Evolutionary conservation across 139 green algal species (phyloP), one percentile per base, ranked within the genome.

Genomic region (Chlorella sp.): DNA sequence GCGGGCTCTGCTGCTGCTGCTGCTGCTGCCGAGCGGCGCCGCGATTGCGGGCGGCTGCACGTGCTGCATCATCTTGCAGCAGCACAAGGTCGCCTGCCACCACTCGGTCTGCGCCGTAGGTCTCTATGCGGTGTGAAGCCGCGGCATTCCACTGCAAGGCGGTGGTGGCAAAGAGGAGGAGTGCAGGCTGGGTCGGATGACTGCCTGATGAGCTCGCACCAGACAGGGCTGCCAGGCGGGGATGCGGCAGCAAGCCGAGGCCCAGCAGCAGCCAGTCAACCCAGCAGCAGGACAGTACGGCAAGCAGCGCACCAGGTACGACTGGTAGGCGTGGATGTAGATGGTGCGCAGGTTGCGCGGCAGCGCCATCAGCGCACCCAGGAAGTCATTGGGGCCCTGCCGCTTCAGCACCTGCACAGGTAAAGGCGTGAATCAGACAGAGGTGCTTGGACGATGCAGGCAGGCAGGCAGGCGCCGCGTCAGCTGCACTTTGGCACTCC

Each of bases 251-350:
- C n/a, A n/a, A n/a, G n/a, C n/a, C n/a, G n/a, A n/a, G n/a, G n/a
- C n/a, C n/a, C n/a, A n/a, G n/a, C n/a, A n/a, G n/a, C n/a, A n/a
- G n/a, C n/a, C n/a, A n/a, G n/a, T n/a, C 8, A 54, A 8, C 46
- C 46, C 46, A 54, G 8, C 46, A 8, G 11, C 46, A 54, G 46
- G 8, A 8, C 46, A 8, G 11, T 8, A 19, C 46, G 8, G 40
- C 24, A 46, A 58, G 41, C 40, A 36, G 9, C 73, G 32, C 60
- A 83, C 77, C 77, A 98, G 73, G 79, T 88, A 96, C 84, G 89
- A 95, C 91, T 98, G 96, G 88, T 94, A 97, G 8, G 96, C 96
- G 89, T 99, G 96, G 75, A 98, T 89, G 87, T 98, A 99, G 90
- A 99, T 96, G 83, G 90, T 95, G 64, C 95, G 90, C 78, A 97